Conservation (phyloP, 148 eudicot genomes). For the Arbutus unedo region DNA sequence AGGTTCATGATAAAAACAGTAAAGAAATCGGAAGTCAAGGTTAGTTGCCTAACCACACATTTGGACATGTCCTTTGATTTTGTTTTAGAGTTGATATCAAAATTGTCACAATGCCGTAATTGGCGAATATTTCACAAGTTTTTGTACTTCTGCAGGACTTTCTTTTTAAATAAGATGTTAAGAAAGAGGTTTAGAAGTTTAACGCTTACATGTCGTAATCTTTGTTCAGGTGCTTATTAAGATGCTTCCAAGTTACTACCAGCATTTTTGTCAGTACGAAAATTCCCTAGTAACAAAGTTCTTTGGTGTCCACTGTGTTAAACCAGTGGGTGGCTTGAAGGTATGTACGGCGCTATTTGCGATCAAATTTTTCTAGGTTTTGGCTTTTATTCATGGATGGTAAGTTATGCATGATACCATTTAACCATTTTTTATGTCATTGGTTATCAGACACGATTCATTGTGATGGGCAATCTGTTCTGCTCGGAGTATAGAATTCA, state of each 20-base stretch:
- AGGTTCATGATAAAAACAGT: constrained; percentile 96
- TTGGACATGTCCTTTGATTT: not conserved
- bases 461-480: constrained; percentile 94
- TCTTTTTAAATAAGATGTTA: constrained; percentile 20
- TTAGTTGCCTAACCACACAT: constrained; percentile 34
- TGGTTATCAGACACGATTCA: constrained; percentile 63
- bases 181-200: constrained; percentile 5
- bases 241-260: constrained; percentile 94
- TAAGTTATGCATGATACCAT: not conserved
- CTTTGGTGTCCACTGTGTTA: constrained; percentile 92
- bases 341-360: constrained; percentile 24
- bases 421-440: not conserved
- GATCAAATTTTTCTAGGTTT: not conserved
- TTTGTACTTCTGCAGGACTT: not conserved
- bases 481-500: constrained; percentile 90
- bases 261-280: constrained; percentile 76
- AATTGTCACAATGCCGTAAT: not conserved
- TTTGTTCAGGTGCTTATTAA: constrained; percentile 74
- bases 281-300: constrained; percentile 84
- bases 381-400: not conserved
- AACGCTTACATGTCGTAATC: constrained; percentile 20
- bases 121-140: not conserved
- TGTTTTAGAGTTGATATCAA: not conserved
- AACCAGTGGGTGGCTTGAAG: constrained; percentile 91
- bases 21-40: constrained; percentile 98